Evolutionary conservation across 768 basidiomycete species (phyloP).

Genomic region (Auricularia sp.): DNA sequence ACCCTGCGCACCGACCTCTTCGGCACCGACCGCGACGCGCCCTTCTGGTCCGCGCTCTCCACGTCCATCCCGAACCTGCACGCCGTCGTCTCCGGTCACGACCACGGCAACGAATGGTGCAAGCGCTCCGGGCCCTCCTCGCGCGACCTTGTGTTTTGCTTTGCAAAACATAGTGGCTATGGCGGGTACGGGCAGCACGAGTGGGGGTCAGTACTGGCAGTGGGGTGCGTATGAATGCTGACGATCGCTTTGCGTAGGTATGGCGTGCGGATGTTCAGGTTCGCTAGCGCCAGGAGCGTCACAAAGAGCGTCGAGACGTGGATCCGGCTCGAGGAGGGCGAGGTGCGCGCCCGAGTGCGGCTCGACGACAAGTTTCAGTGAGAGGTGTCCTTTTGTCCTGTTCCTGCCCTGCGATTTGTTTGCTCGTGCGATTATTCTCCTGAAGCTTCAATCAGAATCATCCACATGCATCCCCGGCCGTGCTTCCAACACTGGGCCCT

Average conservation of each 20-base stretch:
- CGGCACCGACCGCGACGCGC: constrained; percentile 36
- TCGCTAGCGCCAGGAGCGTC: constrained; percentile 38
- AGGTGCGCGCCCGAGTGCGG: constrained; percentile 42
- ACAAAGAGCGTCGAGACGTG: constrained; percentile 43
- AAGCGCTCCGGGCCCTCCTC: constrained; percentile 35
- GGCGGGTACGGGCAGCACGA: constrained; percentile 45
- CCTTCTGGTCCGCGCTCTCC: constrained; percentile 56
- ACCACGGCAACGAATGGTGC: constrained; percentile 78
- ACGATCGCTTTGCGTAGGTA: constrained; percentile 12
- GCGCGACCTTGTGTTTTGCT: constrained; percentile 61
- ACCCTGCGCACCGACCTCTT: constrained; percentile 26
- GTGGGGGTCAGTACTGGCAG: constrained; percentile 33
- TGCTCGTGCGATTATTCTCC: too few species aligned
- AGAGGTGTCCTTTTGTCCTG: background rate
- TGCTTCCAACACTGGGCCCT: too few species aligned
- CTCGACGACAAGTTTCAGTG: constrained; percentile 20
- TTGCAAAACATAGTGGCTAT: constrained; percentile 59
- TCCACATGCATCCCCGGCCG: too few species aligned
- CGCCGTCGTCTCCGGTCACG: constrained; percentile 63
- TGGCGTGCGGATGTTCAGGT: constrained; percentile 56
- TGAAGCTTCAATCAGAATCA: too few species aligned
- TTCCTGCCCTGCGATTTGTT: too few species aligned
- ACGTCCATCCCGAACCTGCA: constrained; percentile 53
- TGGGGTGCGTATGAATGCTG: too few species aligned
- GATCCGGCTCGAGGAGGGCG: constrained; percentile 54